A percentile compares a stretch with the other conserved stretches of the same genome.
phyloP scores from a whole-genome alignment of 1,284 basidiomycete species.

The Kwoniella shivajii region DNA sequence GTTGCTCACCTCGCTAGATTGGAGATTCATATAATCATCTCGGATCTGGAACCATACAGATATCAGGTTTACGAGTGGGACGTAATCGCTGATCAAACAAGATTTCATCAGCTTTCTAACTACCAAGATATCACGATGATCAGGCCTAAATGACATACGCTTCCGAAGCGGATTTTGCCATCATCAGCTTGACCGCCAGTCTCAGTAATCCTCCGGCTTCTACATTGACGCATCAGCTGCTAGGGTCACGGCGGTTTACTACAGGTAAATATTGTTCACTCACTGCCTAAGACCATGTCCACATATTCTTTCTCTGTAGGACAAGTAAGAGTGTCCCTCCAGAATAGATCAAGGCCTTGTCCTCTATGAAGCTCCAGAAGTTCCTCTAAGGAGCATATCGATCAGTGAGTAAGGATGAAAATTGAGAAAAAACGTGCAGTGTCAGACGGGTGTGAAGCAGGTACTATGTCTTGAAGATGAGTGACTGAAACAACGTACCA shows the following conservation, averaged over 20 bases:
- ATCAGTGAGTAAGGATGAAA: background rate
- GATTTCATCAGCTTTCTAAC: too few species aligned
- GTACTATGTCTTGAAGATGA: background rate
- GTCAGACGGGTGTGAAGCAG: background rate
- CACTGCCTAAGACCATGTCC: conserved; percentile 94
- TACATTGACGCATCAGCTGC: conserved; percentile 45
- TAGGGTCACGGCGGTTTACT: too few species aligned
- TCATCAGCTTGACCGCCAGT: conserved; percentile 94
- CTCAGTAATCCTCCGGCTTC: conserved; percentile 95
- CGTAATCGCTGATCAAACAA: conserved; percentile 74
- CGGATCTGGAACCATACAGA: conserved; percentile 95
- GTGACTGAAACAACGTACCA: conserved; percentile 51
- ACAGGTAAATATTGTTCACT: conserved; percentile 46
- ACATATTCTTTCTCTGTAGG: conserved; percentile 95
- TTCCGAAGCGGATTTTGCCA: conserved; percentile 65
- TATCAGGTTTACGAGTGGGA: conserved; percentile 91
- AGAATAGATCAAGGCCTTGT: conserved; percentile 92
- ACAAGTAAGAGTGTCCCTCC: conserved; percentile 88
- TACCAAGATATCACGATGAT: background rate
- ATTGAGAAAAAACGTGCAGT: too few species aligned
- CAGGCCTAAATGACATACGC: conserved; percentile 59
- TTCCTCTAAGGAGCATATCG: conserved; percentile 62
- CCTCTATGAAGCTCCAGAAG: conserved; percentile 89
- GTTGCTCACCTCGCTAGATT: conserved; percentile 70
- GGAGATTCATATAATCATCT: conserved; percentile 96